A percentile compares a stretch with the other conserved stretches of the same genome.
These are phyloP conservation scores for Globisporangium radiosum DNA, from an alignment of 352 stramenopile species.

Conservation along the genomic window DNA sequence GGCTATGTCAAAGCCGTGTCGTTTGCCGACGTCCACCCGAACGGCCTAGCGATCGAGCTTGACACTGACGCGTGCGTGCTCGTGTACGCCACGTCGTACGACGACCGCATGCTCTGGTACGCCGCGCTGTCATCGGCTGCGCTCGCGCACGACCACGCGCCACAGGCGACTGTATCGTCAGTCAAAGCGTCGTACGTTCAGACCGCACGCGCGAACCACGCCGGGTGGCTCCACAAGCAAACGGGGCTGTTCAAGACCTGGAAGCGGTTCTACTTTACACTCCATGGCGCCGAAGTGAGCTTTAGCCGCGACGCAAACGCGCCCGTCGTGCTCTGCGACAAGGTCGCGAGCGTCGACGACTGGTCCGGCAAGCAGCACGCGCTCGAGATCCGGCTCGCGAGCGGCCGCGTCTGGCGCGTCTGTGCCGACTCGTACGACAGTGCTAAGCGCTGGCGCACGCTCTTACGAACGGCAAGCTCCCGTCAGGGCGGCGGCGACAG, in stretches of 20 bases:
- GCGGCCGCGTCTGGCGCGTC: slow-evolving; percentile 60
- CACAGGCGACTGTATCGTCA: slow-evolving; percentile 22
- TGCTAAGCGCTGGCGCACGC: slow-evolving; percentile 62
- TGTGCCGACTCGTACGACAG: slow-evolving; percentile 73
- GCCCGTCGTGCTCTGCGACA: slow-evolving; percentile 47
- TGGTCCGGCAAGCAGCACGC: slow-evolving; percentile 71
- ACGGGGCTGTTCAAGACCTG: slow-evolving; percentile 71
- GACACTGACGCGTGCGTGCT: slow-evolving; percentile 55
- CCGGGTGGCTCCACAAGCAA: slow-evolving; percentile 77
- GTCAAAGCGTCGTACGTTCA: slow-evolving; percentile 79
- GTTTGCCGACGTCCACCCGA: slow-evolving; percentile 62
- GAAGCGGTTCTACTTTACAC: slow-evolving; percentile 77
- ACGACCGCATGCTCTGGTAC: slow-evolving; percentile 83
- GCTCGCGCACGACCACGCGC: slow-evolving; percentile 34
- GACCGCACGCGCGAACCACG: slow-evolving; percentile 62
- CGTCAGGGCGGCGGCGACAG: slow-evolving; percentile 34
- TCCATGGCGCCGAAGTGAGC: slow-evolving; percentile 67
- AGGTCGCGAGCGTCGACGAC: slow-evolving; percentile 49
- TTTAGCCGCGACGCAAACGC: slow-evolving; percentile 75
- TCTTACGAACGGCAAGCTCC: slow-evolving; percentile 29
- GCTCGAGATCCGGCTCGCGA: slow-evolving; percentile 56
- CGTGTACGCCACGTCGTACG: slow-evolving; percentile 74
- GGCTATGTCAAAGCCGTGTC: slow-evolving; percentile 64
- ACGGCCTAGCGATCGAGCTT: slow-evolving; percentile 66
- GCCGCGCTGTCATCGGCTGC: slow-evolving; percentile 53